Percentiles rank a stretch among this genome's conserved stretches.
phyloP scores from a whole-genome alignment of 2,329 filamentous ascomycete species.

The Pseudonectria foliicola region DNA sequence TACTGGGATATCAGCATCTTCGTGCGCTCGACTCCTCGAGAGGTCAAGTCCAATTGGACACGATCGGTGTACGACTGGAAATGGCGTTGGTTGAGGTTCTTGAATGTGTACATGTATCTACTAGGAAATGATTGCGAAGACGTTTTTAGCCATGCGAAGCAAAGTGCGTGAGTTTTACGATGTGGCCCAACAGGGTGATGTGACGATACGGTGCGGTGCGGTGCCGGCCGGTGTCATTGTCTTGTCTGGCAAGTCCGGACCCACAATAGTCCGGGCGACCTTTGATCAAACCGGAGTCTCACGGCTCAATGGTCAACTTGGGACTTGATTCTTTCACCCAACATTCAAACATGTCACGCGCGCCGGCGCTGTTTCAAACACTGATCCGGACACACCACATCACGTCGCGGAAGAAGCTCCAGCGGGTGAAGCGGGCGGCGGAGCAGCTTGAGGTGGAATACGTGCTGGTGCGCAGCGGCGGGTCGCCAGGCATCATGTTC shows the following conservation, averaged over 20 bases:
- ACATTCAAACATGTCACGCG: constrained; percentile 11
- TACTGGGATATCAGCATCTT: constrained; percentile 12
- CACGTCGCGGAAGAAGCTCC: constrained; percentile 67
- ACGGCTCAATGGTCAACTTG: no score
- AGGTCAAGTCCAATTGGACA: constrained; percentile 8
- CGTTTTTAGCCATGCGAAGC: no score
- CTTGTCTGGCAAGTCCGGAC: no score
- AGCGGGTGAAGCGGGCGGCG: constrained; percentile 54
- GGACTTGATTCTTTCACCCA: no score
- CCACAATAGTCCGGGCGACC: no score
- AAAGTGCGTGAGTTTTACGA: no score
- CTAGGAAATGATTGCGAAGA: constrained; percentile 6
- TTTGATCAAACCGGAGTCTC: no score
- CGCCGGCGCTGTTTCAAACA: constrained; percentile 14
- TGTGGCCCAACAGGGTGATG: no score
- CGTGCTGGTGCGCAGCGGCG: constrained; percentile 59
- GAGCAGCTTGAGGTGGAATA: constrained; percentile 49
- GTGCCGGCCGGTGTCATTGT: no score
- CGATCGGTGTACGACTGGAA: constrained; percentile 5
- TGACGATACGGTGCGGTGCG: no score
- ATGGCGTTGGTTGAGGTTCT: constrained; percentile 14
- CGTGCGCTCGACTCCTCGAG: constrained; percentile 12
- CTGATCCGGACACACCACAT: constrained; percentile 76
- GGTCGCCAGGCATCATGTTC: constrained; percentile 72
- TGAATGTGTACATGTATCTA: constrained; percentile 13